Evolutionary conservation across 1,284 basidiomycete species (phyloP).

Genomic region (Rhizopogon parksii): DNA sequence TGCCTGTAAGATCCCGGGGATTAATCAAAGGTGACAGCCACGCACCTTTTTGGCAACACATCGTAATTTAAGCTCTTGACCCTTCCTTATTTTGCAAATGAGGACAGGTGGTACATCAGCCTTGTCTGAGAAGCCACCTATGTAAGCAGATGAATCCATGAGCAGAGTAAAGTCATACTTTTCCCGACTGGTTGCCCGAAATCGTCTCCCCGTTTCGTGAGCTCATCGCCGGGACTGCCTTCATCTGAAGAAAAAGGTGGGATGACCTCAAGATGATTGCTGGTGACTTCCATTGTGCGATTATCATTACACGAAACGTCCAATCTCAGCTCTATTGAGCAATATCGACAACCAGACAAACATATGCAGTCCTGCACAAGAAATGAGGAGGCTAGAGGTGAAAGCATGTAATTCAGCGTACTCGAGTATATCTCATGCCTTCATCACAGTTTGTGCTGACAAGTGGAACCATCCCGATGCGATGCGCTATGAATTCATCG

Average conservation of each 20-base stretch:
- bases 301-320: slow-evolving; percentile 65
- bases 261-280: slow-evolving; percentile 65
- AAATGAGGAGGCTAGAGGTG: neutral
- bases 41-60: slow-evolving; percentile 91
- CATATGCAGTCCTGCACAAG: slow-evolving; percentile 78
- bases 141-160: slow-evolving; percentile 1
- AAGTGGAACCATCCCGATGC: slow-evolving; percentile 91
- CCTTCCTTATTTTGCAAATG: slow-evolving; percentile 89
- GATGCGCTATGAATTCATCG: slow-evolving; percentile 96
- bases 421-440: slow-evolving; percentile 76
- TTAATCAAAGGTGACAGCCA: neutral
- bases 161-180: slow-evolving; percentile 39
- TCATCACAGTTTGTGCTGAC: slow-evolving; percentile 81
- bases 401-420: slow-evolving; percentile 29
- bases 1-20: slow-evolving; percentile 1
- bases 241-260: slow-evolving; percentile 33
- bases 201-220: slow-evolving; percentile 63
- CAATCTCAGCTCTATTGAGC: slow-evolving; percentile 73
- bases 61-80: slow-evolving; percentile 82
- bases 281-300: slow-evolving; percentile 76
- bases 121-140: slow-evolving; percentile 40
- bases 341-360: slow-evolving; percentile 69
- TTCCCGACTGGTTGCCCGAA: slow-evolving; percentile 89
- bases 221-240: slow-evolving; percentile 49
- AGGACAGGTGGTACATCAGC: slow-evolving; percentile 64